These are phyloP conservation scores for Dactylellina sp. DNA, from an alignment of 2,329 filamentous ascomycete species.

Conservation along the genomic window DNA sequence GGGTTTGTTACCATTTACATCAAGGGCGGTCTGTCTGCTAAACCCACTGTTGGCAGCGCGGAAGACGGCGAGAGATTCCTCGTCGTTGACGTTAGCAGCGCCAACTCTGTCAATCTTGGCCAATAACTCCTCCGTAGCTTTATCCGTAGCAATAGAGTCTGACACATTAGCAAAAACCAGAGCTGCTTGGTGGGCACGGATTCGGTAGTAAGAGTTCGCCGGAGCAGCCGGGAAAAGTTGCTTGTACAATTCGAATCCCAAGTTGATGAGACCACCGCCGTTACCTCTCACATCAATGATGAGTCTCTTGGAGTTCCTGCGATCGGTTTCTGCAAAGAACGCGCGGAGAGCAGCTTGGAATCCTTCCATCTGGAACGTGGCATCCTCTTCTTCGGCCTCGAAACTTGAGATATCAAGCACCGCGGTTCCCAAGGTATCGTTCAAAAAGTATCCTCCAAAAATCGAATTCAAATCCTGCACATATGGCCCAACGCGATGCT, in stretches of 20 bases:
- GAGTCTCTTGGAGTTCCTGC: conserved; percentile 61
- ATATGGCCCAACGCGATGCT: conserved; percentile 37
- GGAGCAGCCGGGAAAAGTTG: conserved; percentile 68
- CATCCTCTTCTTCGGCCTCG: conserved; percentile 32
- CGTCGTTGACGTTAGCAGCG: background rate
- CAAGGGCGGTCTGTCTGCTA: conserved; percentile 62
- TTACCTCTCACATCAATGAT: conserved; percentile 75
- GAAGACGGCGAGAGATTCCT: background rate
- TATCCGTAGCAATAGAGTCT: conserved; percentile 30
- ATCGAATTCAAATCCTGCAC: conserved; percentile 49
- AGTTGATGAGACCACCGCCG: conserved; percentile 68
- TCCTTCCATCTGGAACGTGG: conserved; percentile 5
- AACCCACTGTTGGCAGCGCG: conserved; percentile 38
- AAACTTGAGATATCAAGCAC: conserved; percentile 52
- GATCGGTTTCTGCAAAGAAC: conserved; percentile 33
- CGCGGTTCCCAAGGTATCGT: conserved; percentile 39
- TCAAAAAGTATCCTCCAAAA: conserved; percentile 45
- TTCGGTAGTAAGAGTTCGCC: conserved; percentile 66
- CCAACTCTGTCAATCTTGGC: background rate
- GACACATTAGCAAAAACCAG: conserved; percentile 31
- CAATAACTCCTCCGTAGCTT: background rate
- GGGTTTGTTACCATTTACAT: conserved; percentile 60
- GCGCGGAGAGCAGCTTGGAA: conserved; percentile 35
- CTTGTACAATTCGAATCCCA: conserved; percentile 68
- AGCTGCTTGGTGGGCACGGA: conserved; percentile 63